Evolutionary conservation across 2,329 filamentous ascomycete species (phyloP), one percentile per base, ranked within the genome.

Genomic region (Sarocladiaceae sp.): DNA sequence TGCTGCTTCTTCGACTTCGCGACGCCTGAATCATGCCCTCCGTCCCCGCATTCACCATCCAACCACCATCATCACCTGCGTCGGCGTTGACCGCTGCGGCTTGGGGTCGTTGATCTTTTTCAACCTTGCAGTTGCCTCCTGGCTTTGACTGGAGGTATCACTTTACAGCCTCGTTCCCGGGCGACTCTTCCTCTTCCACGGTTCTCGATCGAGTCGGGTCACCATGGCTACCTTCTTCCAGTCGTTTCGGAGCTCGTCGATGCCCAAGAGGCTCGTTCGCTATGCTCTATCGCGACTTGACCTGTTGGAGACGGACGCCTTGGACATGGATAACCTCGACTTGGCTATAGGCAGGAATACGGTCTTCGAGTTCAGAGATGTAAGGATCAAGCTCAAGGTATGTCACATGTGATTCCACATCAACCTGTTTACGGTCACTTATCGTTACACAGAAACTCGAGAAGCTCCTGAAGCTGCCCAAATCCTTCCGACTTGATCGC

Each of bases 251-350:
- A 76, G 71, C 66, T 82, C 90, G 57, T 88, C 83, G 60, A 90
- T 96, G 76, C 89, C 92, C 72, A 96, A 94, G 79, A 85, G 87
- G 68, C 79, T 97, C 62, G 80, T 97, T 58, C 86, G 90, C 59
- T 96, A 94, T 74, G 90, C 86, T 48, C 76, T 99, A 37, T 87
- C 87, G 22, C 84, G 86, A 53, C 78, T 96, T 54, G 91, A 96
- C 60, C 78, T 97, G 52, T 82, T 99, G 54, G 94, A 97, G 63
- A 88, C 90, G 53, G 87, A 95, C 64, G 86, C 88, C 12, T 75
- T 97, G 59, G 88, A 97, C 63, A 79, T 94, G 56, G 90, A 94
- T 58, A 90, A 90, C 59, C 73, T 97, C 57, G 90, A 95, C 60
- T 82, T 97, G 59, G 85, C 84, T 42, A 82, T 90, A 70, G 94